phyloP scores from a whole-genome alignment of 2,329 filamentous ascomycete genomes.

The Fusarium irregulare region DNA sequence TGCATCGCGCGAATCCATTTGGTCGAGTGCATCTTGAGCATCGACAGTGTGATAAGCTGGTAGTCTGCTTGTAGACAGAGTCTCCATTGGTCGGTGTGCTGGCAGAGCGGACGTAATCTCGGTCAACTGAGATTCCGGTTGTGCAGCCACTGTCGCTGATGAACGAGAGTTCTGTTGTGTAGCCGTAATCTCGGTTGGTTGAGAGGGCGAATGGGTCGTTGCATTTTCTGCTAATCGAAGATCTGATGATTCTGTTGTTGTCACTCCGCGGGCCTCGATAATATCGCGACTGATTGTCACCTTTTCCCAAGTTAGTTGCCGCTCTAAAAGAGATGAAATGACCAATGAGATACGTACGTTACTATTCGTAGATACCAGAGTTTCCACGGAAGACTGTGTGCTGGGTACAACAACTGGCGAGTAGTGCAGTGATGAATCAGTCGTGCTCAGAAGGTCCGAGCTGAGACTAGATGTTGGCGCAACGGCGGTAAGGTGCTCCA shows the following conservation, averaged over 20 bases:
- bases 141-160: neutral
- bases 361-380: conserved; percentile 8
- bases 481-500: conserved; percentile 12
- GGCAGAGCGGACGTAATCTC: neutral
- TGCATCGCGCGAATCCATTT: conserved; percentile 13
- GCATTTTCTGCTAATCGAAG: conserved; percentile 9
- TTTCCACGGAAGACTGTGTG: conserved; percentile 3
- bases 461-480: conserved; percentile 14
- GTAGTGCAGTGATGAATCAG: neutral
- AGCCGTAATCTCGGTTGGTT: neutral
- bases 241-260: conserved; percentile 7
- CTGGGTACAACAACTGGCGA: conserved; percentile 1
- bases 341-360: conserved; percentile 32
- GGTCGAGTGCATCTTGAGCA: conserved; percentile 1
- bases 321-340: neutral
- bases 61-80: neutral
- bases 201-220: neutral
- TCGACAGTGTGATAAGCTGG: neutral
- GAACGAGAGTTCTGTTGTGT: neutral
- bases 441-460: conserved; percentile 9
- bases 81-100: neutral
- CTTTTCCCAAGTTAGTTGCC: conserved; percentile 44
- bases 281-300: conserved; percentile 23
- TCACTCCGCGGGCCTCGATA: conserved; percentile 6
- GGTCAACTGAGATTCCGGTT: neutral